These are phyloP conservation scores for Trichoderma simmonsii DNA, from an alignment of 2,329 filamentous ascomycete genomes.

Conservation along the genomic window DNA sequence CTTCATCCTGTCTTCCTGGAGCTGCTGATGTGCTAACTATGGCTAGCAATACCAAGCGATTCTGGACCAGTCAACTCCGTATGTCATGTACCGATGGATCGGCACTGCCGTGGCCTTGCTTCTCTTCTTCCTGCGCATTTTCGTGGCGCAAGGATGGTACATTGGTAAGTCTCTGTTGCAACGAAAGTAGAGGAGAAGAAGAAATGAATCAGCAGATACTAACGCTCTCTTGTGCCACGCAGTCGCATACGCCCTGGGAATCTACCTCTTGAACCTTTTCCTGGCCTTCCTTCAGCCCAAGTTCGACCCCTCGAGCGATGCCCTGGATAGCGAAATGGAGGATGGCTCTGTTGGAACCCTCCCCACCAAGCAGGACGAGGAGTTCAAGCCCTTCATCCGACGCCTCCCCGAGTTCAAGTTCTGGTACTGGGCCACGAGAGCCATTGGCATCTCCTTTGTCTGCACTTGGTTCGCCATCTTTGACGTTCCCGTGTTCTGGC, in stretches of 20 bases:
- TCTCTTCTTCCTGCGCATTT: conserved; percentile 83
- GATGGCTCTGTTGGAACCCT: conserved; percentile 79
- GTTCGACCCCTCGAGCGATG: conserved; percentile 94
- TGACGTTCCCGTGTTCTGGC: conserved; percentile 98
- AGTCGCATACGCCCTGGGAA: conserved; percentile 97
- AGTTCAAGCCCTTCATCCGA: conserved; percentile 96
- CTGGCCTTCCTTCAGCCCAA: conserved; percentile 97
- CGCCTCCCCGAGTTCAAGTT: conserved; percentile 99
- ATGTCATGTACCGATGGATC: conserved; percentile 83
- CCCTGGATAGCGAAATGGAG: conserved; percentile 90
- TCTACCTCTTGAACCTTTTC: conserved; percentile 98
- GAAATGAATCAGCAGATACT: not conserved
- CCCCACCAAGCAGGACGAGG: conserved; percentile 93
- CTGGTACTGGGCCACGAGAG: conserved; percentile 93
- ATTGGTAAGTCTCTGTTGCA: conserved; percentile 63
- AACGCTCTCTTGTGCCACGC: not conserved
- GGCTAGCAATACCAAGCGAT: conserved; percentile 86
- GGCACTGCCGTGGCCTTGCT: conserved; percentile 73
- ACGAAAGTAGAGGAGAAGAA: too few relatives aligned
- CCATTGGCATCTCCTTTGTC: conserved; percentile 74
- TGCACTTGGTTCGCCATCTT: conserved; percentile 95
- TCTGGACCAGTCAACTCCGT: conserved; percentile 90
- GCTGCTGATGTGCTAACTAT: conserved; percentile 20
- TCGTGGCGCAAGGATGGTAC: conserved; percentile 96
- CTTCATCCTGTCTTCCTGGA: not conserved